These are phyloP conservation scores for Thielaviopsis musarum DNA, from an alignment of 2,329 filamentous ascomycete genomes.

Conservation along the genomic window DNA sequence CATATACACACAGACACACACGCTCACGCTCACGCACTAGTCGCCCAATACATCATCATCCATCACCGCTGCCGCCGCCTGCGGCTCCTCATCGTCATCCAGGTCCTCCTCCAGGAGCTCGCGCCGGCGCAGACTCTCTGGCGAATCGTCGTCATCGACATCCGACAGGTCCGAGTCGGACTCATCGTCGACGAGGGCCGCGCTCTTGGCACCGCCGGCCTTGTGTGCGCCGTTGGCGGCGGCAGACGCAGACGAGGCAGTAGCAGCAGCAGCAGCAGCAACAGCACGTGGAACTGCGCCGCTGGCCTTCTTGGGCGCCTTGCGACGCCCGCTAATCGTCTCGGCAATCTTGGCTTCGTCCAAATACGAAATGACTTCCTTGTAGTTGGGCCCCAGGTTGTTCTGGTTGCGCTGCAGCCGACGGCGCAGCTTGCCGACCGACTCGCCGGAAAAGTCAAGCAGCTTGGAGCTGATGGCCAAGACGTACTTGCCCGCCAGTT, in stretches of 20 bases:
- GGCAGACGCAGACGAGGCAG: conserved; percentile 18
- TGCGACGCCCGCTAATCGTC: conserved; percentile 22
- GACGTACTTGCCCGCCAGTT: conserved; percentile 70
- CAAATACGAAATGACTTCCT: conserved; percentile 64
- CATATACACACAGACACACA: background rate
- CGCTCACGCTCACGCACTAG: background rate
- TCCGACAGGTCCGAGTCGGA: conserved; percentile 11
- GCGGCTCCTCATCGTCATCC: conserved; percentile 23
- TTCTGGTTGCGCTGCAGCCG: conserved; percentile 63
- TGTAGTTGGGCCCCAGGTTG: conserved; percentile 72
- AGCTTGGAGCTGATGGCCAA: conserved; percentile 61
- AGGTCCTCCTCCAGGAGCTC: conserved; percentile 36
- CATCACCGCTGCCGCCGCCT: conserved; percentile 16
- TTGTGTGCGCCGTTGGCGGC: conserved; percentile 26
- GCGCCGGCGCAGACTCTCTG: conserved; percentile 37
- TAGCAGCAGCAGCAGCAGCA: background rate
- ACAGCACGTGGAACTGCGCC: conserved; percentile 15
- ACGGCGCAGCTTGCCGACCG: conserved; percentile 47
- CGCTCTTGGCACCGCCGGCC: conserved; percentile 21
- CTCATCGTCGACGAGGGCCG: conserved; percentile 2
- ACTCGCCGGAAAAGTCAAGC: conserved; percentile 45
- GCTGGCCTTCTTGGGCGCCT: conserved; percentile 16
- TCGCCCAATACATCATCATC: conserved; percentile 26
- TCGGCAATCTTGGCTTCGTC: conserved; percentile 45
- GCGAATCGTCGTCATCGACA: conserved; percentile 31